Evolutionary conservation across 371 early-diverging fungal species (phyloP).

Genomic region (Circinella minor): DNA sequence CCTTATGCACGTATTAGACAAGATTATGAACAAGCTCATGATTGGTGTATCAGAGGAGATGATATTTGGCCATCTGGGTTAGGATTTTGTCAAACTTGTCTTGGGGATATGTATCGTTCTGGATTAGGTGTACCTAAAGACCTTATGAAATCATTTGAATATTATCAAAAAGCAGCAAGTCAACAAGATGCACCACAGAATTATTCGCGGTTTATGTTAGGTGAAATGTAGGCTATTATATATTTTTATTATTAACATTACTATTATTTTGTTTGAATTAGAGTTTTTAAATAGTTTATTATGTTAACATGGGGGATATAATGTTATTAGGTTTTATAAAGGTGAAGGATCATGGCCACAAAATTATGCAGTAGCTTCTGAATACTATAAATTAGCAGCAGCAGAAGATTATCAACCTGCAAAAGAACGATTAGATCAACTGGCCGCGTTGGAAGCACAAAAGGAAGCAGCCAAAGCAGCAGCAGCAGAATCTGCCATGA

Average conservation of each 20-base stretch:
- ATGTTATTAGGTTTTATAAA: conserved; percentile 40
- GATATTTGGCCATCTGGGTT: conserved; percentile 58
- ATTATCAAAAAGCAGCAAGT: conserved; percentile 55
- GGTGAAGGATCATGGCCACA: conserved; percentile 45
- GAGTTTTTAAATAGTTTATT: too few species aligned
- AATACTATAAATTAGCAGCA: conserved; percentile 51
- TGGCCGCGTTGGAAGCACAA: conserved; percentile 19
- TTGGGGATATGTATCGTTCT: conserved; percentile 51
- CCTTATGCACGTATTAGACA: conserved; percentile 29
- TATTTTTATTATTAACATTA: neutral
- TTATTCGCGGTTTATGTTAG: conserved; percentile 53
- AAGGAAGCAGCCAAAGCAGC: conserved; percentile 7
- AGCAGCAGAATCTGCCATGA: conserved; percentile 8
- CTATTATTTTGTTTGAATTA: neutral
- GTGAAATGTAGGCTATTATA: conserved; percentile 41
- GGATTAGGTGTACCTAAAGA: conserved; percentile 51
- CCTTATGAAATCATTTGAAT: conserved; percentile 42
- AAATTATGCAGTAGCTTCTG: conserved; percentile 42
- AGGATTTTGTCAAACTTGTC: conserved; percentile 50
- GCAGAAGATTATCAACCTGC: conserved; percentile 48
- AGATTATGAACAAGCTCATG: conserved; percentile 44
- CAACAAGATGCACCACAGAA: conserved; percentile 55
- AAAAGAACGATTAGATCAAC: conserved; percentile 21
- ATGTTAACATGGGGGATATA: too few species aligned
- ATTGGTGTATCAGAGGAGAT: conserved; percentile 51